Evolutionary conservation across 2,329 filamentous ascomycete genomes (phyloP).

Genomic region (Blumeria graminis): DNA sequence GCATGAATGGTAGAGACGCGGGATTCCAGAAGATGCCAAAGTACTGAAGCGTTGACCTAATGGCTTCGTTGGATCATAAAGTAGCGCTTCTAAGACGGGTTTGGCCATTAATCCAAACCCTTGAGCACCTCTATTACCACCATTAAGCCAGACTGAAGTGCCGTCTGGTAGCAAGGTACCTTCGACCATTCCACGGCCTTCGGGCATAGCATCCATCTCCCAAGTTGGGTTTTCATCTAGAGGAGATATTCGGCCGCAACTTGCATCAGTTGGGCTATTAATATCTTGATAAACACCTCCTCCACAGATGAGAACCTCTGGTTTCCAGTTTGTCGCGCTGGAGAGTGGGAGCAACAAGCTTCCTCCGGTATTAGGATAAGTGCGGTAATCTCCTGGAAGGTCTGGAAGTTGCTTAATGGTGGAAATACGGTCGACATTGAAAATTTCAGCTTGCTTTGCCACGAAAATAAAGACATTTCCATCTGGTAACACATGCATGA

Average conservation of each 20-base stretch:
- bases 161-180: constrained; percentile 34
- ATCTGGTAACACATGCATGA: constrained; percentile 31
- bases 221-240: constrained; percentile 23
- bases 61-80: constrained; percentile 30
- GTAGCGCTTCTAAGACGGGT: constrained; percentile 29
- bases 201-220: constrained; percentile 33
- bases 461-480: constrained; percentile 32
- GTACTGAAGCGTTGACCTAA: constrained; percentile 24
- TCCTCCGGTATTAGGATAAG: constrained; percentile 35
- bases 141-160: constrained; percentile 33
- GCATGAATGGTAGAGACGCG: constrained; percentile 35
- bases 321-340: constrained; percentile 25
- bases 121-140: constrained; percentile 30
- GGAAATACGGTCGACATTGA: constrained; percentile 23
- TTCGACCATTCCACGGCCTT: constrained; percentile 34
- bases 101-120: constrained; percentile 31
- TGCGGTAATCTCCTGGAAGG: constrained; percentile 29
- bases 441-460: constrained; percentile 29
- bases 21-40: constrained; percentile 19
- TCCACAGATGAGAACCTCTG: constrained; percentile 32
- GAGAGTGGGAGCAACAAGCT: constrained; percentile 30
- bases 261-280: constrained; percentile 30
- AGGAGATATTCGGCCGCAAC: constrained; percentile 30
- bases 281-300: constrained; percentile 35
- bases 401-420: constrained; percentile 24